These are phyloP conservation scores for Aspergillus sp. DNA, from an alignment of 2,329 filamentous ascomycete genomes.

Conservation along the genomic window DNA sequence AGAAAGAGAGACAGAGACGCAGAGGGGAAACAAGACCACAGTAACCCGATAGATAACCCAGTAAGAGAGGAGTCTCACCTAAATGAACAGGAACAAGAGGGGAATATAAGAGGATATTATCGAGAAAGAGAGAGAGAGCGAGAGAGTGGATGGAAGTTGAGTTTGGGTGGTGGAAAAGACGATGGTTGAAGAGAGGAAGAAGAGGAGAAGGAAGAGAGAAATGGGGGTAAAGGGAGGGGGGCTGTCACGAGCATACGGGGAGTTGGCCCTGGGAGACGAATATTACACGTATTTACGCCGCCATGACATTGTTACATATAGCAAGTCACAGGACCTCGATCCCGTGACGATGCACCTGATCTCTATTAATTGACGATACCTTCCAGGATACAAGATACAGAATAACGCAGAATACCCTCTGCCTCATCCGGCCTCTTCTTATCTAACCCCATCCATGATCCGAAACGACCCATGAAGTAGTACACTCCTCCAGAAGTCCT, in stretches of 20 bases:
- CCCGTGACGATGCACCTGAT: too few relatives aligned
- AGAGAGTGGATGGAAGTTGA: slow-evolving; percentile 1
- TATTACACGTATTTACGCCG: too few relatives aligned
- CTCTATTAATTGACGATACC: too few relatives aligned
- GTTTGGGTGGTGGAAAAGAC: slow-evolving; percentile 1
- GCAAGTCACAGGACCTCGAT: too few relatives aligned
- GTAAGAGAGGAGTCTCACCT: slow-evolving; percentile 3
- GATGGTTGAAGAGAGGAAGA: slow-evolving; percentile 9
- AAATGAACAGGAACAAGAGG: slow-evolving; percentile 1
- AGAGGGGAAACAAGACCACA: slow-evolving; percentile 3
- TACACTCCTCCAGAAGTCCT: neutral
- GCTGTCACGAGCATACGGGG: neutral
- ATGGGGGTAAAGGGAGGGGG: slow-evolving; percentile 12
- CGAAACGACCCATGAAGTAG: too few relatives aligned
- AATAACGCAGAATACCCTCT: too few relatives aligned
- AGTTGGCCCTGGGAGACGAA: too few relatives aligned
- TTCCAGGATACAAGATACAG: too few relatives aligned
- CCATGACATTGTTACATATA: too few relatives aligned
- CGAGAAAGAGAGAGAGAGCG: neutral
- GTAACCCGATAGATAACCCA: slow-evolving; percentile 1
- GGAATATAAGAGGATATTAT: neutral
- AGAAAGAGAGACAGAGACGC: slow-evolving; percentile 1
- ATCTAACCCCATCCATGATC: too few relatives aligned
- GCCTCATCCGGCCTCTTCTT: too few relatives aligned
- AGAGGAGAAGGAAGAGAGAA: slow-evolving; percentile 7